A percentile compares a stretch with the other conserved stretches of the same genome.
These are phyloP conservation scores for Epichloe hybrida DNA, from an alignment of 2,329 filamentous ascomycete genomes.

Conservation along the genomic window DNA sequence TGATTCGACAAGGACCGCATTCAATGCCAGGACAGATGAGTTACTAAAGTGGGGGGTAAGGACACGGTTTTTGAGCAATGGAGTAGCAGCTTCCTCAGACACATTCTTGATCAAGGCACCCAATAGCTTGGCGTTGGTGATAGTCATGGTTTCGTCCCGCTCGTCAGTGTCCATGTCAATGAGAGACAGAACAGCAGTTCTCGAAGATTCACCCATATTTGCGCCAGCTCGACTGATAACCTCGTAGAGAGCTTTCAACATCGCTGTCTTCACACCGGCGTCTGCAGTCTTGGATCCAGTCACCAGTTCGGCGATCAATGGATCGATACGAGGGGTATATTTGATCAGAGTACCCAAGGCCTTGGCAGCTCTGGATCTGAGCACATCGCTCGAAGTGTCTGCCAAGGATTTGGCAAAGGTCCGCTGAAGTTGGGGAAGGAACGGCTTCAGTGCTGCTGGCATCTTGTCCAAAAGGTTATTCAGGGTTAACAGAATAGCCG, in stretches of 20 bases:
- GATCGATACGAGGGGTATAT: slow-evolving; percentile 87
- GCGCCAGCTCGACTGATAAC: slow-evolving; percentile 88
- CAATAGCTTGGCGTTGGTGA: slow-evolving; percentile 81
- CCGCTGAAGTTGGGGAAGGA: slow-evolving; percentile 88
- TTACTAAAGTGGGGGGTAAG: slow-evolving; percentile 62
- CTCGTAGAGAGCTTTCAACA: slow-evolving; percentile 93
- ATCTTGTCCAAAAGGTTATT: slow-evolving; percentile 97
- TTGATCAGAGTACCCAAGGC: slow-evolving; percentile 92
- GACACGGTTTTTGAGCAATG: slow-evolving; percentile 56
- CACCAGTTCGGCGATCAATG: slow-evolving; percentile 80
- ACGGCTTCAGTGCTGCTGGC: slow-evolving; percentile 85
- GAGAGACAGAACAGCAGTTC: slow-evolving; percentile 69
- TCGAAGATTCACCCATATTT: slow-evolving; percentile 88
- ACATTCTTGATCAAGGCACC: slow-evolving; percentile 84
- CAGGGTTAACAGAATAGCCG: slow-evolving; percentile 82
- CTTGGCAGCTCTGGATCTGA: slow-evolving; percentile 81
- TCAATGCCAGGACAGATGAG: slow-evolving; percentile 73
- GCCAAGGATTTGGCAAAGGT: slow-evolving; percentile 95
- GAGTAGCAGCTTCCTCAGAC: slow-evolving; percentile 52
- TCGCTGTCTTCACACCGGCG: slow-evolving; percentile 77
- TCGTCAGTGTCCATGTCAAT: slow-evolving; percentile 78
- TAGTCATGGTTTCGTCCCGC: slow-evolving; percentile 62
- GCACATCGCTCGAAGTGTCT: slow-evolving; percentile 77
- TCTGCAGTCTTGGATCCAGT: slow-evolving; percentile 87
- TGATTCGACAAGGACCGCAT: slow-evolving; percentile 76